These are phyloP conservation scores for Trametes maxima DNA, from an alignment of 768 basidiomycete species.

Conservation along the genomic window DNA sequence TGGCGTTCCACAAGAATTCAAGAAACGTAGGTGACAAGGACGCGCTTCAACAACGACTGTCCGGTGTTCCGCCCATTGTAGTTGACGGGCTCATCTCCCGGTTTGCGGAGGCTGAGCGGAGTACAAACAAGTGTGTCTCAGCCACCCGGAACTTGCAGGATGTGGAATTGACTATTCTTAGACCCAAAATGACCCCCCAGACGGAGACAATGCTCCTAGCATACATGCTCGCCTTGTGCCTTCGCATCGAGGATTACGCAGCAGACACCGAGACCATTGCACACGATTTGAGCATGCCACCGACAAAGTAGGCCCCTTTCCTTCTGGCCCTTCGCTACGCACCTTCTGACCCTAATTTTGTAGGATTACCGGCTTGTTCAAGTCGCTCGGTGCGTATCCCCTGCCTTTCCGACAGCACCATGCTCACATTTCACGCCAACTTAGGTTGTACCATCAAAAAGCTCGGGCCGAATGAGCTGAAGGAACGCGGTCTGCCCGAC, in stretches of 20 bases:
- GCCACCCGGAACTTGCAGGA: background rate
- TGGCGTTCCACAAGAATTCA: constrained; percentile 61
- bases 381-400: constrained; percentile 59
- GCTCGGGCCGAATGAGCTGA: constrained; percentile 62
- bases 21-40: constrained; percentile 50
- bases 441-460: constrained; percentile 73
- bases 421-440: background rate
- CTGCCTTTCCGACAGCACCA: background rate
- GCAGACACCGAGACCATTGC: constrained; percentile 71
- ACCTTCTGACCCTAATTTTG: constrained; percentile 10
- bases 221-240: constrained; percentile 79
- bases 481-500: constrained; percentile 66
- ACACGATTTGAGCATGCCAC: constrained; percentile 68
- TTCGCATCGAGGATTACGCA: constrained; percentile 77
- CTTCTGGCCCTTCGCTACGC: background rate
- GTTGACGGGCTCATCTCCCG: constrained; percentile 74
- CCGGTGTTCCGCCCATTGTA: constrained; percentile 60
- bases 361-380: constrained; percentile 73
- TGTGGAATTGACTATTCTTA: background rate
- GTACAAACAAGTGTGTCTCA: constrained; percentile 59
- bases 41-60: constrained; percentile 56
- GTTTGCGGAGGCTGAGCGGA: constrained; percentile 78
- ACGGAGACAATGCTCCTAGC: constrained; percentile 74
- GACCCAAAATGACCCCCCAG: constrained; percentile 57
- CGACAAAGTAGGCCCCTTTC: constrained; percentile 54